A percentile compares a stretch with the other conserved stretches of the same genome.
These are phyloP conservation scores for Aspergillus sp. DNA, from an alignment of 2,329 filamentous ascomycete species.

Conservation along the genomic window DNA sequence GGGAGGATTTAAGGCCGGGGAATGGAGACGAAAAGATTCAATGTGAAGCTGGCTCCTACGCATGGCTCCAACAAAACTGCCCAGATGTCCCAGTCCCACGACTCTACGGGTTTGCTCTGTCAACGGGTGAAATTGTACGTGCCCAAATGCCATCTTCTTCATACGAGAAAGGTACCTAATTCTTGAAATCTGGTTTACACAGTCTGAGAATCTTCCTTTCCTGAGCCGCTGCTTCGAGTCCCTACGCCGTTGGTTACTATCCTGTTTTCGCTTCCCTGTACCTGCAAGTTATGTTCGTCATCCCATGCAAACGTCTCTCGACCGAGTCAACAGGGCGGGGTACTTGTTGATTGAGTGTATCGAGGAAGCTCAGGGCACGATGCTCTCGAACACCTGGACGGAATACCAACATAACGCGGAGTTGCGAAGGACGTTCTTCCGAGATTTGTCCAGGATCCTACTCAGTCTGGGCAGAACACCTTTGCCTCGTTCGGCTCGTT, in stretches of 20 bases:
- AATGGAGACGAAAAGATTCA: conserved; percentile 7
- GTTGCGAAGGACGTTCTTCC: conserved; percentile 16
- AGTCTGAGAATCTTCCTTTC: not conserved
- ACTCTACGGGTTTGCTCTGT: not conserved
- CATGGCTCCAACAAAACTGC: conserved; percentile 1
- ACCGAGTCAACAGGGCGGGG: not conserved
- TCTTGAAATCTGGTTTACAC: not conserved
- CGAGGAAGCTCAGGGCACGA: conserved; percentile 13
- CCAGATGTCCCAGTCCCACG: not conserved
- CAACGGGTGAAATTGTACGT: not conserved
- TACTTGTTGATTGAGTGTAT: conserved; percentile 23
- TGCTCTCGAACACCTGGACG: conserved; percentile 23
- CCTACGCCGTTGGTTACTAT: not conserved
- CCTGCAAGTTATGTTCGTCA: not conserved
- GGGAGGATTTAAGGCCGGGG: not conserved
- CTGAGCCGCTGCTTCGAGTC: not conserved
- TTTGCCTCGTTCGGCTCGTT: conserved; percentile 33
- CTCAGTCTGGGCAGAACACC: conserved; percentile 18
- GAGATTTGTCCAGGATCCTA: conserved; percentile 16
- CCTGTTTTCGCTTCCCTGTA: not conserved
- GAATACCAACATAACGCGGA: conserved; percentile 9
- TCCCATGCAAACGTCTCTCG: not conserved
- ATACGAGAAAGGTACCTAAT: not conserved
- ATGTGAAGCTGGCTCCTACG: conserved; percentile 4
- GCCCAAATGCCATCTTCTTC: not conserved